phyloP scores from a whole-genome alignment of 192 early-diverging fungal species.

The Backusella liffmaniae region DNA sequence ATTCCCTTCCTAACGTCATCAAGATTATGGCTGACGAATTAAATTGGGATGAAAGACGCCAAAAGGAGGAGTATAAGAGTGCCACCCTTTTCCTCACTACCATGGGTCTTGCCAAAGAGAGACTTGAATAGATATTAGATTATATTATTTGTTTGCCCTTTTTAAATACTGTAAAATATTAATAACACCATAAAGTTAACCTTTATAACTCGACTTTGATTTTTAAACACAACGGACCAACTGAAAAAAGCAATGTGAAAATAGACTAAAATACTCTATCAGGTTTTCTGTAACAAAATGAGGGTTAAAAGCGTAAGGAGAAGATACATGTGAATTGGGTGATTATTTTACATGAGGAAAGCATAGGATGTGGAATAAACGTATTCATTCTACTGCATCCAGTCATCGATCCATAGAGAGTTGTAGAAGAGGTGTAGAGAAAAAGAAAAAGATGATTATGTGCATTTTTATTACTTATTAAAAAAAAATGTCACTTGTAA shows the following conservation, averaged over 20 bases:
- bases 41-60: conserved; percentile 66
- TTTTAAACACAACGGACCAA: not conserved
- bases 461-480: no score
- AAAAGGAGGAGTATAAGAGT: conserved; percentile 64
- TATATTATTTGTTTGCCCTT: not conserved
- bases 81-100: conserved; percentile 78
- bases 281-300: not conserved
- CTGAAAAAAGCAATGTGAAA: not conserved
- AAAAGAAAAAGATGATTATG: no score
- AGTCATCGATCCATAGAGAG: no score
- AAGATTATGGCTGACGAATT: conserved; percentile 93
- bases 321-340: not conserved
- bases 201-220: not conserved
- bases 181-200: not conserved
- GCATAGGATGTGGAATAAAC: not conserved
- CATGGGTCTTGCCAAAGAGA: conserved; percentile 74
- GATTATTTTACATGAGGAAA: not conserved
- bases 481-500: no score
- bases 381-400: no score
- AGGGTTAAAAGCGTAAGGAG: not conserved
- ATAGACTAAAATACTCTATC: not conserved
- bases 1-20: conserved; percentile 81
- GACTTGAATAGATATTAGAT: conserved; percentile 1
- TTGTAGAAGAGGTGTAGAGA: no score
- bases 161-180: conserved; percentile 8